Evolutionary conservation across 495 filamentous ascomycete species (phyloP).

Genomic region (Aspergillus carlsbadensis): DNA sequence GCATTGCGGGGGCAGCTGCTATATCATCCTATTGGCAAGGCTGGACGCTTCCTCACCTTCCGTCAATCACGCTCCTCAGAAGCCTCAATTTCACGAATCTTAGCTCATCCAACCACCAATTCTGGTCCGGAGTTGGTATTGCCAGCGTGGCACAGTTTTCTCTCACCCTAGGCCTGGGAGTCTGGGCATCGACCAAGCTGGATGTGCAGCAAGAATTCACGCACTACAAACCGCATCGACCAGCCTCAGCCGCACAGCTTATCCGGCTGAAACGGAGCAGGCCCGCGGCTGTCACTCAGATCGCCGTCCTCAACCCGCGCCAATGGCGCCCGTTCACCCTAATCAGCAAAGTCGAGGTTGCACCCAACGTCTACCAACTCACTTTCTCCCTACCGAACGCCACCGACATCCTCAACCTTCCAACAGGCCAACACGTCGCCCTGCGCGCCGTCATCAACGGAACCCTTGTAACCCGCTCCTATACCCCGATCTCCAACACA

Average conservation of each 20-base stretch:
- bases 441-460: slow-evolving; percentile 47
- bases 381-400: slow-evolving; percentile 46
- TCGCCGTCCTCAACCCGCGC: slow-evolving; percentile 31
- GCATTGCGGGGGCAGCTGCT: slow-evolving; percentile 8
- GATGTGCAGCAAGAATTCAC: slow-evolving; percentile 29
- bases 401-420: slow-evolving; percentile 45
- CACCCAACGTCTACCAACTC: slow-evolving; percentile 47
- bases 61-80: neutral
- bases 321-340: slow-evolving; percentile 40
- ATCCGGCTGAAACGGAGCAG: slow-evolving; percentile 9
- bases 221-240: slow-evolving; percentile 21
- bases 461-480: slow-evolving; percentile 41
- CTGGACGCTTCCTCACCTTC: neutral
- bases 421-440: slow-evolving; percentile 55
- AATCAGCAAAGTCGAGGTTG: slow-evolving; percentile 39
- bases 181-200: slow-evolving; percentile 25
- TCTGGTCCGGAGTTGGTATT: slow-evolving; percentile 23
- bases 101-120: neutral
- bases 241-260: slow-evolving; percentile 9
- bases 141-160: slow-evolving; percentile 19
- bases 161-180: slow-evolving; percentile 15
- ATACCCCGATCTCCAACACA: slow-evolving; percentile 55
- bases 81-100: no score
- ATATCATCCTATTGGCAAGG: slow-evolving; percentile 14
- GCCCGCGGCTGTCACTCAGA: neutral